phyloP scores from a whole-genome alignment of 208 protist species.

The Leptomonas pyrrhocoris region DNA sequence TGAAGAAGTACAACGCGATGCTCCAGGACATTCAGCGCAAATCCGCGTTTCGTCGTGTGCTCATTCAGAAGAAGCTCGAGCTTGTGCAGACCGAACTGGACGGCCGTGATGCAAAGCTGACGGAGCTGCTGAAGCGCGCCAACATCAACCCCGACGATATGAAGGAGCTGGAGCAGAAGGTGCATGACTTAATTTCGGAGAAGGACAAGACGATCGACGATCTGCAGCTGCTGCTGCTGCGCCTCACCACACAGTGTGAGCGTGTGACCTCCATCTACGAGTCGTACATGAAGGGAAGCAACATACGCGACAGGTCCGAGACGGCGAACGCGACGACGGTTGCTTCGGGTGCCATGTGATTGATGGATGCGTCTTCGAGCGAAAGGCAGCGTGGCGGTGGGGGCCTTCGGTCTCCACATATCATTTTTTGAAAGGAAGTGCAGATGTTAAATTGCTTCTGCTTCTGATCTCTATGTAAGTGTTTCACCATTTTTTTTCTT shows the following conservation, averaged over 20 bases:
- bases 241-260: constrained; percentile 71
- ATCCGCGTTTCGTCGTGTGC: constrained; percentile 93
- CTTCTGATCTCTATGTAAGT: constrained; percentile 1
- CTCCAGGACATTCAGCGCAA: constrained; percentile 96
- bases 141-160: constrained; percentile 94
- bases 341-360: background rate
- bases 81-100: constrained; percentile 93
- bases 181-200: constrained; percentile 95
- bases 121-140: constrained; percentile 92
- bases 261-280: constrained; percentile 78
- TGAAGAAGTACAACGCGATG: constrained; percentile 94
- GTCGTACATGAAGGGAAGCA: constrained; percentile 83
- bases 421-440: no score
- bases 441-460: background rate
- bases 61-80: constrained; percentile 96
- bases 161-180: constrained; percentile 89
- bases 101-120: constrained; percentile 92
- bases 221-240: constrained; percentile 86
- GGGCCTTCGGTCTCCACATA: background rate
- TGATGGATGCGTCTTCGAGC: background rate
- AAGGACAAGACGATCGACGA: constrained; percentile 97
- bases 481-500: background rate
- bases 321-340: background rate
- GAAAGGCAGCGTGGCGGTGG: background rate
- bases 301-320: constrained; percentile 48